A percentile compares a stretch with the other conserved stretches of the same genome.
Evolutionary conservation across 805 yeast species (phyloP).

Genomic region (Kuraishia floccosa): DNA sequence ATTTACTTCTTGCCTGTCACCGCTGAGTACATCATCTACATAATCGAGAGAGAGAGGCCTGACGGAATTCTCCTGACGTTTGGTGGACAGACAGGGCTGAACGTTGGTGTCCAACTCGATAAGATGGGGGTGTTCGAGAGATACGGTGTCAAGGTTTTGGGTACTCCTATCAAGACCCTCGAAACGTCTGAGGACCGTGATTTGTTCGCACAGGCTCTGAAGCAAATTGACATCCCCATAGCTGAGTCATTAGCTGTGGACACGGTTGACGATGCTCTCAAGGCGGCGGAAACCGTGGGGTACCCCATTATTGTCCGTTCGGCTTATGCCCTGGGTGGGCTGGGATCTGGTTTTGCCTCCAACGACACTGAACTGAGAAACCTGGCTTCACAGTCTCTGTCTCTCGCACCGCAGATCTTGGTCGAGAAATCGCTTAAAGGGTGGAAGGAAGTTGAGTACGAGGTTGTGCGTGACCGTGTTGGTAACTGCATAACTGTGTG

Average conservation of each 20-base stretch:
- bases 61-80: slow-evolving; percentile 93
- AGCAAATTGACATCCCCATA: slow-evolving; percentile 90
- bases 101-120: slow-evolving; percentile 91
- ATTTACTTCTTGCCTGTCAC: slow-evolving; percentile 94
- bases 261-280: slow-evolving; percentile 82
- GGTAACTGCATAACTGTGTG: slow-evolving; percentile 98
- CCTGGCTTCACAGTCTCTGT: slow-evolving; percentile 79
- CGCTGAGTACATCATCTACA: slow-evolving; percentile 89
- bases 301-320: slow-evolving; percentile 97
- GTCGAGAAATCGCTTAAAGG: slow-evolving; percentile 97
- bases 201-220: slow-evolving; percentile 86
- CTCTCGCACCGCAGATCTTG: slow-evolving; percentile 87
- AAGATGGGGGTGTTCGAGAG: slow-evolving; percentile 90
- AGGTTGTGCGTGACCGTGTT: slow-evolving; percentile 93
- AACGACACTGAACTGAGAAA: slow-evolving; percentile 75
- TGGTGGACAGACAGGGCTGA: slow-evolving; percentile 97
- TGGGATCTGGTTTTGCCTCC: slow-evolving; percentile 94
- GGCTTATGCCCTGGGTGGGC: slow-evolving; percentile 94
- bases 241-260: slow-evolving; percentile 96
- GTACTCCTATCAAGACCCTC: slow-evolving; percentile 93
- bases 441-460: slow-evolving; percentile 98
- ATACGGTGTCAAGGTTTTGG: slow-evolving; percentile 87
- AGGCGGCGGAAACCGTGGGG: slow-evolving; percentile 82
- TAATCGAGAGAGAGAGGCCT: slow-evolving; percentile 92
- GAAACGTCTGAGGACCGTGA: slow-evolving; percentile 98